Percentiles rank a stretch among this genome's conserved stretches.
Evolutionary conservation across 2,329 filamentous ascomycete species (phyloP).

Genomic region (Akanthomyces uredinophilus): DNA sequence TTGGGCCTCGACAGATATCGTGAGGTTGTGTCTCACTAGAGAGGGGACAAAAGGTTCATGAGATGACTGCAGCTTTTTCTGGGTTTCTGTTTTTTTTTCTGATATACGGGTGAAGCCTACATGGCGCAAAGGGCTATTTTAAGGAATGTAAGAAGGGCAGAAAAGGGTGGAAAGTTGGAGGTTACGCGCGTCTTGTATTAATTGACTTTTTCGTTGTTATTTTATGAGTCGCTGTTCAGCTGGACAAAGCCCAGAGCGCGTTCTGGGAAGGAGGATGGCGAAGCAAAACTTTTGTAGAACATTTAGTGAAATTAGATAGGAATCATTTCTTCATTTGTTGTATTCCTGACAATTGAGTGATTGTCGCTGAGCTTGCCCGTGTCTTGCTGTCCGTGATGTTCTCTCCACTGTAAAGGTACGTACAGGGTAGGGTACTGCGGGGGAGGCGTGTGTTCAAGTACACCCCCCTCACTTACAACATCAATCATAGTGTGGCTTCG

Average conservation of each 20-base stretch:
- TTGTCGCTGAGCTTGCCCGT: background rate
- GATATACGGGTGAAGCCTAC: slow-evolving; percentile 9
- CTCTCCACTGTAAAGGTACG: background rate
- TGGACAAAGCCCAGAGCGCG: background rate
- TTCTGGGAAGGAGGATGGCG: background rate
- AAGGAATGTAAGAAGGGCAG: background rate
- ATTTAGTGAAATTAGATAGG: slow-evolving; percentile 14
- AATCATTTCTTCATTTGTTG: background rate
- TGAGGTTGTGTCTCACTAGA: slow-evolving; percentile 50
- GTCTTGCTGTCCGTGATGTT: background rate
- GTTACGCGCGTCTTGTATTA: background rate
- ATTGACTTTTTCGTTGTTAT: background rate
- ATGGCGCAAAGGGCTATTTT: slow-evolving; percentile 6
- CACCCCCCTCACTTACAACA: background rate
- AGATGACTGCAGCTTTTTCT: background rate
- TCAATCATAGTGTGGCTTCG: no score
- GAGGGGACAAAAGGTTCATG: background rate
- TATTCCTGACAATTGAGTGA: background rate
- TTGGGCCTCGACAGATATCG: slow-evolving; percentile 65
- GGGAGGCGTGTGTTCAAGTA: background rate
- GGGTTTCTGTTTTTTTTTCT: background rate
- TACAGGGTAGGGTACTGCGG: background rate
- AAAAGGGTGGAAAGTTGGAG: background rate
- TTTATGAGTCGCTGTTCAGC: background rate
- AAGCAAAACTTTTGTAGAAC: slow-evolving; percentile 11